Evolutionary conservation across 306 rosid species (phyloP), one percentile per base, ranked within the genome.

Genomic region (Alnus rubra): DNA sequence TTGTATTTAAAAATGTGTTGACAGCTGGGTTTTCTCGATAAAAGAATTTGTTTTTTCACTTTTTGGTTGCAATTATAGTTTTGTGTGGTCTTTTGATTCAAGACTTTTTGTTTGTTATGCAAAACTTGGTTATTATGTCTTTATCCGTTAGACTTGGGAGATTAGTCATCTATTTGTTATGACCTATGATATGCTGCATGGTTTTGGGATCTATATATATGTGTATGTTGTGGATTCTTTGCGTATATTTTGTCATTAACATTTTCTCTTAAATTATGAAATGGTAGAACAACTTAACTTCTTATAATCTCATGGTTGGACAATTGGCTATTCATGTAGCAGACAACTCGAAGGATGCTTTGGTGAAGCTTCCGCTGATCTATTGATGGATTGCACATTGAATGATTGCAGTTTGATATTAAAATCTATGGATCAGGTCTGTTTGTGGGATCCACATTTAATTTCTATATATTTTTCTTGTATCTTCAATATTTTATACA

Each of bases 371-470:
- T 84, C 98, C 98, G 7, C 55, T 74, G 69, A 80, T 95, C 84
- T 92, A 95, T 89, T 90, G 73, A 81, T 95, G 89, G 98, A 95
- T 68, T 95, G 98, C 87, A 92, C 97, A 48, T 72, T 84, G 83
- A 95, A 95, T 51, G 98, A 92, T 79, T 95, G 98, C 84, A 84
- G 84, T 82, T 81, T 87, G 84, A 86, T 90, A 79, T 81, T 90
- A 35, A 86, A 88, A 82, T 88, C 98, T 64, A 73, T 88, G 33
- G 69, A 88, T 79, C 96, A 95, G 98, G 98, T 92, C 77, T 77
- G 77, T 62, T 69, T 82, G 50, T 28, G 51, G 50, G 49, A 76
- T 75, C 45, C 48, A 51, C 69, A 76, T 78, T 78, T 44, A 39
- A 8, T 71, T 70, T 23, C 71, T 76, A 35, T 2, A 42, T 78